Conservation (phyloP, 345 rosid genomes). For the Corymbia maculata region DNA sequence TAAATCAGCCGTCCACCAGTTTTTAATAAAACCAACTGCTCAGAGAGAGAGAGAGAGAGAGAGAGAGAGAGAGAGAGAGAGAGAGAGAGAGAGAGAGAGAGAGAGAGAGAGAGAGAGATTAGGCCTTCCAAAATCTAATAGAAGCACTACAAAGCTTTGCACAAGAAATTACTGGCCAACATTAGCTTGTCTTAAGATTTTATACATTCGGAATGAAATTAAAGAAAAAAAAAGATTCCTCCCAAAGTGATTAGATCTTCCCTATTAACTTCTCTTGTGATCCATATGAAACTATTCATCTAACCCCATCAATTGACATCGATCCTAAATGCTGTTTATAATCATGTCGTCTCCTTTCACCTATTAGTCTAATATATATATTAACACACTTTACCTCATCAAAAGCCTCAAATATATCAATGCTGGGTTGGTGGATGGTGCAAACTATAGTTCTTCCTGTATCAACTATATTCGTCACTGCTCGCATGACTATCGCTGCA, state of each 20-base stretch:
- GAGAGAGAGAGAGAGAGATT: neutral
- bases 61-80: neutral
- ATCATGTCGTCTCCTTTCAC: too few species aligned
- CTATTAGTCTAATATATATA: neutral
- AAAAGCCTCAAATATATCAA: slow-evolving; percentile 77
- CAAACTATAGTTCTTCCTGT: slow-evolving; percentile 80
- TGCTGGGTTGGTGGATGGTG: slow-evolving; percentile 84
- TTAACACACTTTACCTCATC: slow-evolving; percentile 41
- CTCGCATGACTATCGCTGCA: slow-evolving; percentile 80
- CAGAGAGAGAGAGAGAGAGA: neutral
- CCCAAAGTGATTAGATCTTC: neutral
- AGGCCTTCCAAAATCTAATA: neutral
- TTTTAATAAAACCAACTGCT: slow-evolving; percentile 63
- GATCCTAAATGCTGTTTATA: too few species aligned
- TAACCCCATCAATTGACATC: neutral
- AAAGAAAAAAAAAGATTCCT: neutral
- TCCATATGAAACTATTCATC: neutral
- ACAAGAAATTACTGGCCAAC: neutral
- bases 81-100: neutral
- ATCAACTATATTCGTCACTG: slow-evolving; percentile 61
- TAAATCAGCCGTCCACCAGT: slow-evolving; percentile 58
- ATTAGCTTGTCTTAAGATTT: neutral
- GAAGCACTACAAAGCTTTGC: neutral
- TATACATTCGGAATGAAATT: neutral
- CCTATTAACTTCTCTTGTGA: neutral